Percentiles rank a stretch among this genome's conserved stretches.
These are phyloP conservation scores for Aspergillus fumigatus DNA, from an alignment of 2,329 filamentous ascomycete genomes.

Conservation along the genomic window DNA sequence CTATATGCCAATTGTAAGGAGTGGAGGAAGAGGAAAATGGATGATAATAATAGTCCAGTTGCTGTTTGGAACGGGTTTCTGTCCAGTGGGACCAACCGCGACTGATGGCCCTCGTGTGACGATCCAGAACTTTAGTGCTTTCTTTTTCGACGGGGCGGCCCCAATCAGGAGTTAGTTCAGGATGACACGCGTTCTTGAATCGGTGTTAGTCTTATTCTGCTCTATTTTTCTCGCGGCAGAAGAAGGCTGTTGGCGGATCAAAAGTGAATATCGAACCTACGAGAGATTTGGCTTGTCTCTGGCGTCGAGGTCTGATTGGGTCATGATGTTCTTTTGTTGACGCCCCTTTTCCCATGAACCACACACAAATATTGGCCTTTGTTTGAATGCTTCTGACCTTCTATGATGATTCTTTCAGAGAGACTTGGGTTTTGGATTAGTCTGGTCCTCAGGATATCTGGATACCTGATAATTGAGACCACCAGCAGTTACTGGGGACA, in stretches of 20 bases:
- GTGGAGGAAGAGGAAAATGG: not conserved
- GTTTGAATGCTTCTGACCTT: too few species aligned
- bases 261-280: not conserved
- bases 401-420: too few species aligned
- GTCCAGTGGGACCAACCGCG: not conserved
- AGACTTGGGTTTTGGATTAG: too few species aligned
- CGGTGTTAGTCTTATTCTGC: not conserved
- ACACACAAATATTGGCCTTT: too few species aligned
- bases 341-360: too few species aligned
- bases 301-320: too few species aligned
- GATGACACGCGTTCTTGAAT: conserved; percentile 4
- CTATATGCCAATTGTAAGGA: not conserved
- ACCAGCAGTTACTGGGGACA: not conserved
- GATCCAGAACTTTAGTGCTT: not conserved
- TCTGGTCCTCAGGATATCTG: too few species aligned
- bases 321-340: too few species aligned
- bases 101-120: not conserved
- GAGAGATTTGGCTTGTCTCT: too few species aligned
- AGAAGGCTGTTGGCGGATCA: not conserved
- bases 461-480: too few species aligned
- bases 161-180: conserved; percentile 1
- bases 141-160: not conserved
- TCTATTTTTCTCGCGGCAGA: conserved; percentile 1
- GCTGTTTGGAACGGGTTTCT: not conserved
- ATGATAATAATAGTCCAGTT: not conserved